Evolutionary conservation across 148 eudicot genomes (phyloP), one percentile per base, ranked within the genome.

Genomic region (Cornus florida): DNA sequence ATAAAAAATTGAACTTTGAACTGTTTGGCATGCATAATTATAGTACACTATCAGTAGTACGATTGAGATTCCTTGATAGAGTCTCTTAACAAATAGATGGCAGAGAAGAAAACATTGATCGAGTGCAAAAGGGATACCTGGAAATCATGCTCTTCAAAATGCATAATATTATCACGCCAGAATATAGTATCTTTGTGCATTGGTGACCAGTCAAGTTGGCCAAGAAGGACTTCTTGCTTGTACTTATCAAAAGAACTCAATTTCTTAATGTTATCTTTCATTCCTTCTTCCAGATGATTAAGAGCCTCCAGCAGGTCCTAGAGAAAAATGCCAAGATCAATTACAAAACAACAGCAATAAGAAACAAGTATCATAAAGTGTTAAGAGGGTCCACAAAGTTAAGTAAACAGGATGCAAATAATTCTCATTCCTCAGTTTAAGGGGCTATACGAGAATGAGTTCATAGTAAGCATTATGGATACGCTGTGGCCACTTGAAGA

Each of bases 131-230:
- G 16, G 66, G 60, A 60, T 86, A 95, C 98, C 99, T 95, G 97
- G 77, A 93, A 96, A 88, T 93, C 98, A 75, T 91, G 91, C 79
- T 96, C 99, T 83, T 96, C 99, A 46, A 96, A 96, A 78, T 81
- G 85, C 50, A 84, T 88, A 71, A 92, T 86, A 79, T 96, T 96
- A 5, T 96, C 98, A 24, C 97, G 90, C 99, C 99, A 96, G 82
- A 96, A 96, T 64, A 85, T 84, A 80, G 93, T 87, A 80, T 96
- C 99, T 81, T 93, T 96, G 89, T 96, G 99, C 87, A 96, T 96
- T 11, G 99, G 98, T 71, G 99, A 84, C 99, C 99, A 96, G 77
- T 96, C 99, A 69, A 96, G 98, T 83, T 91, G 98, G 72, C 99
- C 97, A 56, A 88, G 90, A 74, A 96, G 97, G 84, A 93, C 99